phyloP scores from a whole-genome alignment of 805 yeast species.

The Yamadazyma sp. region DNA sequence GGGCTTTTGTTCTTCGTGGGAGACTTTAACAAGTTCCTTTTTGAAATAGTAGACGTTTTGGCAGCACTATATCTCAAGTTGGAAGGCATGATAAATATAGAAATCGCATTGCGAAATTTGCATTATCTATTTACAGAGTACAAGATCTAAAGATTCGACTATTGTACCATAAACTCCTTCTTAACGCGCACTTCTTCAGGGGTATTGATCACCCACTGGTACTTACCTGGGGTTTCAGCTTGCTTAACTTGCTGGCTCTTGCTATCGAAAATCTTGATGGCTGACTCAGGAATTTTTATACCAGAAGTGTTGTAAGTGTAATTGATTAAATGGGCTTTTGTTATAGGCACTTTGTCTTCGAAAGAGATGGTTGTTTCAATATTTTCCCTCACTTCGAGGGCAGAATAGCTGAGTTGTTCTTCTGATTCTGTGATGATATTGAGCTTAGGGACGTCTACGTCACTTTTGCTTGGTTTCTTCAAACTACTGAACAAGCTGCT shows the following conservation, averaged over 20 bases:
- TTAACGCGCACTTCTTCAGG: conserved; percentile 24
- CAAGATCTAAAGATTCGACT: conserved; percentile 2
- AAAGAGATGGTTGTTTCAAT: conserved; percentile 25
- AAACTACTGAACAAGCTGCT: conserved; percentile 34
- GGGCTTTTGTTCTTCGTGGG: conserved; percentile 26
- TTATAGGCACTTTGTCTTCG: conserved; percentile 4
- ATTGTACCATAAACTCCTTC: conserved; percentile 4
- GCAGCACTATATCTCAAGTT: conserved; percentile 40
- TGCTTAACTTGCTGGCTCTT: conserved; percentile 8
- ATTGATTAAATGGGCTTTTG: conserved; percentile 24
- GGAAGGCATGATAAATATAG: conserved; percentile 15
- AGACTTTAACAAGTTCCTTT: conserved; percentile 21
- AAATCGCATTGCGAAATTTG: conserved; percentile 8
- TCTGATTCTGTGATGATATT: conserved; percentile 11
- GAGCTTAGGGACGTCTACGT: neutral
- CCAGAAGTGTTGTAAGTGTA: conserved; percentile 33
- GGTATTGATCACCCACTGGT: conserved; percentile 26
- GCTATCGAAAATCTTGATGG: conserved; percentile 19
- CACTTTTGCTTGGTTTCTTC: conserved; percentile 14
- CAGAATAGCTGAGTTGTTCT: conserved; percentile 21
- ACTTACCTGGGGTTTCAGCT: conserved; percentile 27
- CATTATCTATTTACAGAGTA: conserved; percentile 5
- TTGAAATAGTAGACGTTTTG: conserved; percentile 33
- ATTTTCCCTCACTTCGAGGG: conserved; percentile 31
- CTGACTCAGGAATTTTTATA: conserved; percentile 25